A percentile compares a stretch with the other conserved stretches of the same genome.
phyloP scores from a whole-genome alignment of 2,329 filamentous ascomycete species.

The Leptosphaerulina australis region DNA sequence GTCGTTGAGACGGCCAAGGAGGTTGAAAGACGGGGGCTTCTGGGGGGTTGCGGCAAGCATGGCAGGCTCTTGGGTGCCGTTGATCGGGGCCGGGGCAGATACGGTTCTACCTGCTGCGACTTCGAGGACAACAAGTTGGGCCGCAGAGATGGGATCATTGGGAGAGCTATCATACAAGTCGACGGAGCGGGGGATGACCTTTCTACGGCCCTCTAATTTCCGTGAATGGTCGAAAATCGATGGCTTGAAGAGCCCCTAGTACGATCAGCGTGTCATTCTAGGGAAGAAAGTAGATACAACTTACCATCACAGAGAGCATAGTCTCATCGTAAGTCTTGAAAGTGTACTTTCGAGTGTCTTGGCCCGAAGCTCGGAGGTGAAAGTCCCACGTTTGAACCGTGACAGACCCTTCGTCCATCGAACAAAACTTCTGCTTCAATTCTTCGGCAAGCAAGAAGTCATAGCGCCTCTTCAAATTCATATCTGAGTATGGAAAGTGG shows the following conservation, averaged over 20 bases:
- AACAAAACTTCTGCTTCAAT: constrained; percentile 90
- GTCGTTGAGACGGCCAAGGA: constrained; percentile 71
- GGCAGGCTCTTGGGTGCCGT: constrained; percentile 44
- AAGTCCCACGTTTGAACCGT: constrained; percentile 89
- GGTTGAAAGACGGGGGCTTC: constrained; percentile 68
- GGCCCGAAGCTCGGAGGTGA: constrained; percentile 83
- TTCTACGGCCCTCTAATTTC: constrained; percentile 80
- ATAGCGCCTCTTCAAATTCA: constrained; percentile 87
- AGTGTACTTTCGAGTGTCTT: constrained; percentile 88
- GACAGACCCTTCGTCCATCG: constrained; percentile 86
- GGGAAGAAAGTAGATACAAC: constrained; percentile 11
- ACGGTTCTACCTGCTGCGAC: constrained; percentile 52
- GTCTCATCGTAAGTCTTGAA: constrained; percentile 99
- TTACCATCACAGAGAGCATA: constrained; percentile 82
- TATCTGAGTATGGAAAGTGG: constrained; percentile 92
- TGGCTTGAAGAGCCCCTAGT: constrained; percentile 82
- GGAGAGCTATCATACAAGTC: constrained; percentile 93
- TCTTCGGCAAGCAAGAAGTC: constrained; percentile 95
- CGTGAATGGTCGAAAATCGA: constrained; percentile 80
- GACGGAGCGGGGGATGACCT: constrained; percentile 83
- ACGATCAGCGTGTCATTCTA: constrained; percentile 13
- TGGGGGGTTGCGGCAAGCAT: constrained; percentile 62
- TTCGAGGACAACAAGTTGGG: constrained; percentile 72
- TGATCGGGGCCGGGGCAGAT: constrained; percentile 31
- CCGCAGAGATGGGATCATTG: constrained; percentile 85